Conservation (phyloP, 148 eudicot genomes). For the Heliosperma pusillum region DNA sequence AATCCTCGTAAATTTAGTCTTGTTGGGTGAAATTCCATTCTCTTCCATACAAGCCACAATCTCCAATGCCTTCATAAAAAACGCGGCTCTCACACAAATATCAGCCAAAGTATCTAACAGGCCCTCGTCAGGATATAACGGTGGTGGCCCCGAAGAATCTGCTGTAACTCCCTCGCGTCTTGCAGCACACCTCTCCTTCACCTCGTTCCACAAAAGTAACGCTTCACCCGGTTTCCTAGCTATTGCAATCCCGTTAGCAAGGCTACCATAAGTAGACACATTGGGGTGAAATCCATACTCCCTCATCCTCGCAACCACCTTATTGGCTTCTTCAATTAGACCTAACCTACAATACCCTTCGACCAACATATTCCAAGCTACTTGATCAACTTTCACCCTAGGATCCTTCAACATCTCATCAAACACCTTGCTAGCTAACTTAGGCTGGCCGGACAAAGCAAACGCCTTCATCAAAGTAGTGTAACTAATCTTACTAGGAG, state of each 20-base stretch:
- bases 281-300: conserved; percentile 70
- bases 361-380: conserved; percentile 95
- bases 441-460: conserved; percentile 85
- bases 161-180: conserved; percentile 31
- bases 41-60: conserved; percentile 98
- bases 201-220: conserved; percentile 79
- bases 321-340: conserved; percentile 71
- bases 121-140: conserved; percentile 70
- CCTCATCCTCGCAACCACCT: conserved; percentile 59
- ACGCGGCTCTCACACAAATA: conserved; percentile 91
- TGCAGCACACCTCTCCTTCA: conserved; percentile 69
- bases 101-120: conserved; percentile 81
- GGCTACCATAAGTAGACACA: conserved; percentile 88
- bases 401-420: conserved; percentile 94
- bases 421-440: conserved; percentile 70
- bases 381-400: conserved; percentile 79
- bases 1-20: conserved; percentile 76
- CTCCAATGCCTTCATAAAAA: conserved; percentile 91
- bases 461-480: conserved; percentile 98
- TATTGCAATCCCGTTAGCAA: conserved; percentile 80
- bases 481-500: conserved; percentile 90
- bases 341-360: conserved; percentile 83
- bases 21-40: conserved; percentile 78
- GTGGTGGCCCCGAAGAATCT: conserved; percentile 35
- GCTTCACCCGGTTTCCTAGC: conserved; percentile 98